A percentile compares a stretch with the other conserved stretches of the same genome.
Evolutionary conservation across 179 eudicot genomes (phyloP).

Genomic region (Beta macrorhiza): DNA sequence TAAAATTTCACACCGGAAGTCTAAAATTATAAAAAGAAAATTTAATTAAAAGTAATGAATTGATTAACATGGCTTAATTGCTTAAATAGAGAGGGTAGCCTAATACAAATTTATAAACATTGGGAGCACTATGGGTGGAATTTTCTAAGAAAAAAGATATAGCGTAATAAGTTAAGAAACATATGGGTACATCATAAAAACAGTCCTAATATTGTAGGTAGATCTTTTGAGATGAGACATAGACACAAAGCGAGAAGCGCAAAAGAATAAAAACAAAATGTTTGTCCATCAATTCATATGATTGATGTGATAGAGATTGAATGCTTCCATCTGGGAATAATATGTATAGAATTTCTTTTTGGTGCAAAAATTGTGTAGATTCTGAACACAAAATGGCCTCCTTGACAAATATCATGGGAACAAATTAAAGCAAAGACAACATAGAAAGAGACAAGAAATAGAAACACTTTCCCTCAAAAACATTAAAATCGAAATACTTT

Average conservation of each 20-base stretch:
- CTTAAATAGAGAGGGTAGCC: too few relatives aligned
- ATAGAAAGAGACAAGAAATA: conserved; percentile 4
- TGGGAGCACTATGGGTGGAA: too few relatives aligned
- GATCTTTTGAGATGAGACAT: background rate
- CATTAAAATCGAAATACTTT: too few relatives aligned
- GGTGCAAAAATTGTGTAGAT: background rate
- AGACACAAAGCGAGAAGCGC: background rate
- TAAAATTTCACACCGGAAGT: too few relatives aligned
- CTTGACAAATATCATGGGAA: conserved; percentile 6
- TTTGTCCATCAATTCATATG: conserved; percentile 12
- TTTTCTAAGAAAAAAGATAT: too few relatives aligned
- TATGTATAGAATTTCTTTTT: too few relatives aligned
- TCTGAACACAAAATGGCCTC: conserved; percentile 1
- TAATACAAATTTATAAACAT: too few relatives aligned
- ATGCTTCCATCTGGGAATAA: background rate
- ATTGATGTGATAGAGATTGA: conserved; percentile 24
- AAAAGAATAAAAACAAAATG: background rate
- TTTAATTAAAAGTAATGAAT: too few relatives aligned
- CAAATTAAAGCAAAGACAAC: background rate
- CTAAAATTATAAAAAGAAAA: too few relatives aligned
- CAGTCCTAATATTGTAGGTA: background rate
- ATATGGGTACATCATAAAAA: background rate
- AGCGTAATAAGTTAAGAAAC: too few relatives aligned
- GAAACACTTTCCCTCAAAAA: background rate
- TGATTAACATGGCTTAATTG: too few relatives aligned